Conservation (phyloP, 2,329 filamentous ascomycete genomes). For the Cladosporium cucumerinum region DNA sequence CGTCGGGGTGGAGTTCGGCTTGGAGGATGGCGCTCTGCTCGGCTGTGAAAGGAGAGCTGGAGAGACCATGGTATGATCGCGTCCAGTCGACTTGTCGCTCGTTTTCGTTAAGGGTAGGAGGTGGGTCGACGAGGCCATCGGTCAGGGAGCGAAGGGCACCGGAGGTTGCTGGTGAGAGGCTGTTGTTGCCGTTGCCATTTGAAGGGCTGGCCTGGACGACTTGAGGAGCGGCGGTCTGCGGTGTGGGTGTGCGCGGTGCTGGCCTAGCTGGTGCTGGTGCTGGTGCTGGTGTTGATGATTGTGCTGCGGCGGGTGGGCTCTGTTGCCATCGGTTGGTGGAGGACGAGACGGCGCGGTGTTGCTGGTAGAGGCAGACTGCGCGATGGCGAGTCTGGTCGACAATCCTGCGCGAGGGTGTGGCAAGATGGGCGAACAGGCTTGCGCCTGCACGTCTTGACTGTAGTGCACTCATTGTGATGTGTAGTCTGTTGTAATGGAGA, state of each 20-base stretch:
- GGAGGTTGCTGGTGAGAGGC: conserved; percentile 24
- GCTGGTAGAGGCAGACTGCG: conserved; percentile 7
- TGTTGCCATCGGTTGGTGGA: conserved; percentile 25
- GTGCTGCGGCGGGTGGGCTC: conserved; percentile 1
- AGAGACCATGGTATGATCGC: conserved; percentile 77
- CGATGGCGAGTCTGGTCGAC: conserved; percentile 5
- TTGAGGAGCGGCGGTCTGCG: conserved; percentile 14
- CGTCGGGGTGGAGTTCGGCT: conserved; percentile 62
- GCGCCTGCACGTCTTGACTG: conserved; percentile 24
- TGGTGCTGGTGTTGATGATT: not conserved
- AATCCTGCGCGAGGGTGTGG: conserved; percentile 19
- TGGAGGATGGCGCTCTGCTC: conserved; percentile 68
- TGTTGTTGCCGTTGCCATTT: conserved; percentile 17
- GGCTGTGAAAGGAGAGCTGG: conserved; percentile 64
- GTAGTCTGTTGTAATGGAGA: not conserved
- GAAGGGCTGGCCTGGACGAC: not conserved
- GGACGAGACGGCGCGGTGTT: conserved; percentile 25
- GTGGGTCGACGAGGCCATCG: conserved; percentile 51
- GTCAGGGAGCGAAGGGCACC: conserved; percentile 42
- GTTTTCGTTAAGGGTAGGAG: conserved; percentile 46
- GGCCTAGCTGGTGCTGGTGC: not conserved
- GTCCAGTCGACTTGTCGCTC: conserved; percentile 71
- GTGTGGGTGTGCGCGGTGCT: conserved; percentile 10
- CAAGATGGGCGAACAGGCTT: conserved; percentile 24
- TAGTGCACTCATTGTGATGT: conserved; percentile 22